A percentile compares a stretch with the other conserved stretches of the same genome.
phyloP scores from a whole-genome alignment of 257 asterid genomes.

The Penstemon eatonii region DNA sequence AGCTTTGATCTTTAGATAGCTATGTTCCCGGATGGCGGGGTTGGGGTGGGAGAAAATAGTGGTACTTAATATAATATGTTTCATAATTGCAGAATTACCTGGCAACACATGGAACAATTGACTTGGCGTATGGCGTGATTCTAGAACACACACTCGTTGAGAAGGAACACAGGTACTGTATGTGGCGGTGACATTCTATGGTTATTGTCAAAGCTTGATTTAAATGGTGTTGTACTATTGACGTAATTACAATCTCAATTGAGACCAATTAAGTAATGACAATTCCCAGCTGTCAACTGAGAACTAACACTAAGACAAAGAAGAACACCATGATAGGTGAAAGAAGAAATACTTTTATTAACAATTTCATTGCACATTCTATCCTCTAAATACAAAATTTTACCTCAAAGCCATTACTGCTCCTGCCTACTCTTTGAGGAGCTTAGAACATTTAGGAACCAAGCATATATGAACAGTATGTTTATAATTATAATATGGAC shows the following conservation, averaged over 20 bases:
- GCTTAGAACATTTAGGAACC: too few species aligned
- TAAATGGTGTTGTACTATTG: background rate
- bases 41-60: too few species aligned
- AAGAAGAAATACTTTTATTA: too few species aligned
- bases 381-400: too few species aligned
- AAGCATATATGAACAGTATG: too few species aligned
- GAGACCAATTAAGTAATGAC: too few species aligned
- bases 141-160: slow-evolving; percentile 97
- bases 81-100: slow-evolving; percentile 74
- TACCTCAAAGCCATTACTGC: too few species aligned
- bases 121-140: slow-evolving; percentile 90
- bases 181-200: slow-evolving; percentile 7
- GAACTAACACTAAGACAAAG: slow-evolving; percentile 53
- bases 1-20: slow-evolving; percentile 15
- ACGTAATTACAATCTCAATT: too few species aligned
- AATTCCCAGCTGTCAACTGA: too few species aligned
- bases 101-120: slow-evolving; percentile 71
- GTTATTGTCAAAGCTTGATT: slow-evolving; percentile 1
- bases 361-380: too few species aligned
- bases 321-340: slow-evolving; percentile 20
- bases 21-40: too few species aligned
- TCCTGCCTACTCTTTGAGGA: slow-evolving; percentile 38
- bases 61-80: background rate
- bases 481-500: too few species aligned
- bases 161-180: slow-evolving; percentile 85